Conservation (phyloP, 2,329 filamentous ascomycete genomes). For the Epichloe bromicola region DNA sequence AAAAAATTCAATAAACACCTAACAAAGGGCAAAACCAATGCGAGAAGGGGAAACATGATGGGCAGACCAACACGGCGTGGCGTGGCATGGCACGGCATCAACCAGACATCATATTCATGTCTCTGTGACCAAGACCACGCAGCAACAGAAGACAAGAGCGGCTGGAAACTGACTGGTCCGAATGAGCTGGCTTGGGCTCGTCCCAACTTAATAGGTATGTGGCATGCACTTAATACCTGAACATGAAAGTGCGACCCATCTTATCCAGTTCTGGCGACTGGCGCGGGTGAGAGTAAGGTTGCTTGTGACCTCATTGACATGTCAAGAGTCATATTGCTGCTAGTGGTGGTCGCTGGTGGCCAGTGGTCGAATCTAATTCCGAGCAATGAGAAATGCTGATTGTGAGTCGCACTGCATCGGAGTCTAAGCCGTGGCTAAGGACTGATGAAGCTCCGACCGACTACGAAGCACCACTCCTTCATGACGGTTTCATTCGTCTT, state of each 20-base stretch:
- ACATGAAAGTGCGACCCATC: neutral
- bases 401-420: neutral
- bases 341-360: neutral
- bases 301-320: neutral
- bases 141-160: neutral
- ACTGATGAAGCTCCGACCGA: neutral
- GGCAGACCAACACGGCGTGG: neutral
- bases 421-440: neutral
- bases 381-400: neutral
- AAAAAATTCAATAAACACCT: neutral
- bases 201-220: neutral
- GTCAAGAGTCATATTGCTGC: neutral
- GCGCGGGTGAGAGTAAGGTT: too few relatives aligned
- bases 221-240: neutral
- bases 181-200: neutral
- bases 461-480: neutral
- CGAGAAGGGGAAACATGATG: neutral
- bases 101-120: neutral
- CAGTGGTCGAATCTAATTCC: neutral
- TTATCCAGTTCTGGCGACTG: too few relatives aligned
- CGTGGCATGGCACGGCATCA: neutral
- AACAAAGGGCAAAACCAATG: neutral
- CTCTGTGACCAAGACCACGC: neutral
- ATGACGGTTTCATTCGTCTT: neutral
- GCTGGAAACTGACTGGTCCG: neutral